Evolutionary conservation across 371 early-diverging fungal genomes (phyloP).

Genomic region (Amoeboaphelidium occidentale): DNA sequence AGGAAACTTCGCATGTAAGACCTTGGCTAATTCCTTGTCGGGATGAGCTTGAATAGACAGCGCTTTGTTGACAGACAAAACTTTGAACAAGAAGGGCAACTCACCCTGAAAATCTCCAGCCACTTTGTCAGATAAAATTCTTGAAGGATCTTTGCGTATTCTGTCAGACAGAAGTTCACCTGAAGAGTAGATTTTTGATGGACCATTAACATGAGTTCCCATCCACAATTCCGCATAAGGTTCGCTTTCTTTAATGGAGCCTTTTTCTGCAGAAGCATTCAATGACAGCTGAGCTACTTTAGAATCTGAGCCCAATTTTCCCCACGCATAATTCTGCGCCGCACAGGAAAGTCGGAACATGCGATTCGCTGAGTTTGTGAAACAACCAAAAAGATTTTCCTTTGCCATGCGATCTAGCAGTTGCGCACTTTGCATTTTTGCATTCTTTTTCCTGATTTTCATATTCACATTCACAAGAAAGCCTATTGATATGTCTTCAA

Average conservation of each 20-base stretch:
- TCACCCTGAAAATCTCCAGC: conserved; percentile 33
- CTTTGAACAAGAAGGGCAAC: conserved; percentile 89
- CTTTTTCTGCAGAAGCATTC: conserved; percentile 1
- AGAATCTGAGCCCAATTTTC: conserved; percentile 52
- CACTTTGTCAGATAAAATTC: conserved; percentile 9
- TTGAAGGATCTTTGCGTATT: neutral
- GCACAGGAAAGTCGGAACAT: neutral
- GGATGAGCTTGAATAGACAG: conserved; percentile 96
- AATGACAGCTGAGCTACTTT: conserved; percentile 60
- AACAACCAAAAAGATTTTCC: no score
- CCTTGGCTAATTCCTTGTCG: conserved; percentile 54
- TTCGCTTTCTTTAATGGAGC: neutral
- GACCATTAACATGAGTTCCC: conserved; percentile 90
- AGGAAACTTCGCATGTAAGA: conserved; percentile 41
- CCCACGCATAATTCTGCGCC: conserved; percentile 61
- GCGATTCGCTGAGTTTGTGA: no score
- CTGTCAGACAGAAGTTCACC: conserved; percentile 11
- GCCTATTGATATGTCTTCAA: no score
- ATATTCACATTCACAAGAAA: no score
- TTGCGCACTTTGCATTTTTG: no score
- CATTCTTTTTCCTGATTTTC: no score
- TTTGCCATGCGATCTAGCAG: no score
- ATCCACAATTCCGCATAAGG: conserved; percentile 56
- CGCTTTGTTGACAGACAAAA: conserved; percentile 75
- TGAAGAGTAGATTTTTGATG: conserved; percentile 23